These are phyloP conservation scores for Hirsutella rhossiliensis DNA, from an alignment of 2,329 filamentous ascomycete genomes.

Conservation along the genomic window DNA sequence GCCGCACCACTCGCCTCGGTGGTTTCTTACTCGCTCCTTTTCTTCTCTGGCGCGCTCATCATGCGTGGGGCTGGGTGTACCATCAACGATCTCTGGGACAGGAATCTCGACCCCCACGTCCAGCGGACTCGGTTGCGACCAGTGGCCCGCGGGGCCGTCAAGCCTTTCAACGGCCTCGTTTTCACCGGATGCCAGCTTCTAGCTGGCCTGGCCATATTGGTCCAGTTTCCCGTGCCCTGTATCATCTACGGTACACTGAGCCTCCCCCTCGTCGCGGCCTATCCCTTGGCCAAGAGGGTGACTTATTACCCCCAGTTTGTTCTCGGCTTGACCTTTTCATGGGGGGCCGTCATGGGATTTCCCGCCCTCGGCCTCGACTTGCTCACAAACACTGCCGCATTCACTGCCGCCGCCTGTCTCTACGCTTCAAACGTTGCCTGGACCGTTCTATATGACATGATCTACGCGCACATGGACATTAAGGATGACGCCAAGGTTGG, in stretches of 20 bases:
- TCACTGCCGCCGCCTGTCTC: slow-evolving; percentile 54
- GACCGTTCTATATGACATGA: slow-evolving; percentile 86
- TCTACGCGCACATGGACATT: slow-evolving; percentile 88
- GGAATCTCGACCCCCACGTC: slow-evolving; percentile 74
- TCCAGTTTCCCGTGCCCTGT: slow-evolving; percentile 64
- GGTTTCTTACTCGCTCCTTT: slow-evolving; percentile 53
- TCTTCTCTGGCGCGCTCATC: slow-evolving; percentile 64
- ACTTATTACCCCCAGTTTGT: slow-evolving; percentile 82
- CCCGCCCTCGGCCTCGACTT: slow-evolving; percentile 70
- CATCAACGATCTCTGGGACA: slow-evolving; percentile 86
- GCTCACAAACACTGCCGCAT: slow-evolving; percentile 47
- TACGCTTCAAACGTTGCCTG: slow-evolving; percentile 74
- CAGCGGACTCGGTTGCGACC: slow-evolving; percentile 64
- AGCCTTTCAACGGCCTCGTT: slow-evolving; percentile 55
- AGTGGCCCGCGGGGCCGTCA: slow-evolving; percentile 67
- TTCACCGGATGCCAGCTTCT: slow-evolving; percentile 68
- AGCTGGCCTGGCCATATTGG: slow-evolving; percentile 57
- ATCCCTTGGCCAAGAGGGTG: slow-evolving; percentile 74
- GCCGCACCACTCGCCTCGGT: slow-evolving; percentile 49
- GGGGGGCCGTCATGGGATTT: slow-evolving; percentile 82
- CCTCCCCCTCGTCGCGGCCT: slow-evolving; percentile 58
- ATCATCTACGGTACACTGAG: slow-evolving; percentile 70
- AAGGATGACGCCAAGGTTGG: slow-evolving; percentile 75
- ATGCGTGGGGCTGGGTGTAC: slow-evolving; percentile 84
- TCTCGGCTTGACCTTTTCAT: slow-evolving; percentile 75